Evolutionary conservation across 495 filamentous ascomycete genomes (phyloP), one percentile per base, ranked within the genome.

Genomic region (Neurospora sp.): DNA sequence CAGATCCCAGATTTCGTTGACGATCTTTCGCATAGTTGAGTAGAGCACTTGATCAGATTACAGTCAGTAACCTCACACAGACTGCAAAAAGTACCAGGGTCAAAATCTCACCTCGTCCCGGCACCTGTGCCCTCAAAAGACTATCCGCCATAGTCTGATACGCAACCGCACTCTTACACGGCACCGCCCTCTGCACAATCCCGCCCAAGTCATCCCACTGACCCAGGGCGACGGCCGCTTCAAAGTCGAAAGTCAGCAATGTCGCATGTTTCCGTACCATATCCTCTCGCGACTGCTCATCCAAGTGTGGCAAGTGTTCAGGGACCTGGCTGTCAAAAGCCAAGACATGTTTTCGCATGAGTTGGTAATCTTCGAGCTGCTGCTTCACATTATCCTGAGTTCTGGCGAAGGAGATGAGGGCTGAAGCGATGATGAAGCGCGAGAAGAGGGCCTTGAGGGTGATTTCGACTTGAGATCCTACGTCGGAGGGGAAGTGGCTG

Each of bases 211-310:
- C 84, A 73, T 91, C 87, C 92, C 92, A 95, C 21, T 87, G 81
- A 74, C 89, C 87, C 6, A 97, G 82, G 21, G 84, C 83, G 31
- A 89, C 82, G 13, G 89, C 87, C n/a, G 89, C 91, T 82, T 96
- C 93, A 75, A 96, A 91, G 74, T 94, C 90, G 76, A 92, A 91
- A 2, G 89, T 86, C 6, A 93, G 79, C 13, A 95, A 81, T 28
- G 86, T 85, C 40, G 87, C 84, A 71, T 93, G 85, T 76, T 92
- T 93, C 10, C 83, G 79, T 28, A 84, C 77, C 71, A 92, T 84
- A 77, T 92, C 90, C 13, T 78, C 76, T 45, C 80, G 80, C 3
- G 78, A 81, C 13, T 76, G 81, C 70, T 87, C 85, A 39, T 86
- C 84, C 5, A 88, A 73, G 17, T 74, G 72, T 21, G 78, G 76